Evolutionary conservation across 306 rosid genomes (phyloP).

Genomic region (Crataegus laevigata): DNA sequence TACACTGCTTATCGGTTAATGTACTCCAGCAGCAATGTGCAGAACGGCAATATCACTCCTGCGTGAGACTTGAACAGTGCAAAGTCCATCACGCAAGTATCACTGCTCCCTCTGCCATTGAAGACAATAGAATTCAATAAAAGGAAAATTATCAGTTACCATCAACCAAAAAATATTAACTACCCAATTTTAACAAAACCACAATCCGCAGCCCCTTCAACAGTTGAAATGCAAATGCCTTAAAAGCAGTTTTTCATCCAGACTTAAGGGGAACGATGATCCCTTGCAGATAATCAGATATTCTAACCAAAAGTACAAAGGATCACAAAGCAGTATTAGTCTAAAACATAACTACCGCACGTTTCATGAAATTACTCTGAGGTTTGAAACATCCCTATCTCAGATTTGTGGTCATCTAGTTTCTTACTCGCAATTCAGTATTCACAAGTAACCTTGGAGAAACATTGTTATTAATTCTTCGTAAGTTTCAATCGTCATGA

Average conservation of each 20-base stretch:
- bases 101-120: constrained; percentile 8
- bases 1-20: constrained; percentile 4
- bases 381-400: not conserved
- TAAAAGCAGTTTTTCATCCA: not conserved
- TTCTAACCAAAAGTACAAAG: too few species aligned
- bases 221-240: not conserved
- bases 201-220: not conserved
- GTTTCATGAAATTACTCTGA: not conserved
- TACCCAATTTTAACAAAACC: not conserved
- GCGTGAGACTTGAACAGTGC: not conserved
- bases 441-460: not conserved
- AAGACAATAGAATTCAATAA: not conserved
- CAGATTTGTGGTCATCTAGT: not conserved
- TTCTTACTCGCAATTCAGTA: not conserved
- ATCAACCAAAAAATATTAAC: not conserved
- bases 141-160: not conserved
- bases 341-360: too few species aligned
- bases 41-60: not conserved
- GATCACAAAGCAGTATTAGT: too few species aligned
- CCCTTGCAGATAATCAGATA: not conserved
- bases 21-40: constrained; percentile 2
- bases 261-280: not conserved
- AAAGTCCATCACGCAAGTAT: not conserved
- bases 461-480: not conserved
- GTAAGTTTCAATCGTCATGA: not conserved